Conservation (phyloP, 805 yeast species). For the Yamadazyma takamatsuzukensis region DNA sequence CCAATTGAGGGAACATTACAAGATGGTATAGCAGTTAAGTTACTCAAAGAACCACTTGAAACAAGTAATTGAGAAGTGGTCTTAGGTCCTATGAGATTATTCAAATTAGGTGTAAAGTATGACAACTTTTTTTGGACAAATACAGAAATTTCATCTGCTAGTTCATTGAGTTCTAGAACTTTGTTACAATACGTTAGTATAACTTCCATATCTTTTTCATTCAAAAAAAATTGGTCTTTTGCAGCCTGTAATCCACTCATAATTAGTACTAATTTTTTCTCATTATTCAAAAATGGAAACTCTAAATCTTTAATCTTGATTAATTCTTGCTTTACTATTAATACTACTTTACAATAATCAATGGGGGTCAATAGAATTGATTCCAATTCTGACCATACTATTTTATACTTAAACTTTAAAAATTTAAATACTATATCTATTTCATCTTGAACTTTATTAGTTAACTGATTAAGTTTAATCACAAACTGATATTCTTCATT, state of each 20-base stretch:
- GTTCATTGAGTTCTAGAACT: constrained; percentile 41
- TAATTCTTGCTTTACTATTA: constrained; percentile 48
- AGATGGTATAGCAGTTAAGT: constrained; percentile 67
- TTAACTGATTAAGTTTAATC: constrained; percentile 49
- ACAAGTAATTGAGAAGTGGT: constrained; percentile 73
- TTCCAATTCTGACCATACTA: constrained; percentile 70
- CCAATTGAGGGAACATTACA: constrained; percentile 84
- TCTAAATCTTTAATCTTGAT: constrained; percentile 25
- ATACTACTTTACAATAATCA: constrained; percentile 55
- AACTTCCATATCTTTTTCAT: constrained; percentile 28
- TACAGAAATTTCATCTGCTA: constrained; percentile 41
- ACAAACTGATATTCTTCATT: constrained; percentile 48
- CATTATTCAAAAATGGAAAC: constrained; percentile 48
- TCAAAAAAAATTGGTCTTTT: constrained; percentile 20
- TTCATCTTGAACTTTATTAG: constrained; percentile 53
- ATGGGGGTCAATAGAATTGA: constrained; percentile 57
- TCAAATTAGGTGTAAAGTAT: constrained; percentile 73
- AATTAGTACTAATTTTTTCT: constrained; percentile 65
- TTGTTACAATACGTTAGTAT: constrained; percentile 46
- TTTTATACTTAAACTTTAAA: constrained; percentile 50
- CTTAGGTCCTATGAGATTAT: constrained; percentile 66
- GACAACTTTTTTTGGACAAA: constrained; percentile 57
- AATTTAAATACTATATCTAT: constrained; percentile 46
- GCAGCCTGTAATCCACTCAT: constrained; percentile 65
- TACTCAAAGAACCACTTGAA: constrained; percentile 62